Conservation (phyloP, 345 rosid genomes). For the Punica granatum region DNA sequence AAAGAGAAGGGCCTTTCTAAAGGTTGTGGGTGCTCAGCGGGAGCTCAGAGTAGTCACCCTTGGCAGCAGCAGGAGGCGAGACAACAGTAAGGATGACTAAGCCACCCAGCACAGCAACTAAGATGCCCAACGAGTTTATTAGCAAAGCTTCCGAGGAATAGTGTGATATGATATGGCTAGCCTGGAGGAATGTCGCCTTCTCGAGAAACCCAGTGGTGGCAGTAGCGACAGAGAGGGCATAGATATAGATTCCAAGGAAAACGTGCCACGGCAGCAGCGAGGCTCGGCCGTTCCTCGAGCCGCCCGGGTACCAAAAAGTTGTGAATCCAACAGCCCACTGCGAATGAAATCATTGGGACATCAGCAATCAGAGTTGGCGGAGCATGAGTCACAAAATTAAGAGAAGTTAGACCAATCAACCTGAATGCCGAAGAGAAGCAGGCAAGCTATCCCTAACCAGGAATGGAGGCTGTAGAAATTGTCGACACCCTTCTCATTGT, state of each 20-base stretch:
- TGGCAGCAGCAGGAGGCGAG: constrained; percentile 44
- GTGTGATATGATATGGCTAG: constrained; percentile 60
- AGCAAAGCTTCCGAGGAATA: constrained; percentile 74
- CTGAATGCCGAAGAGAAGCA: constrained; percentile 78
- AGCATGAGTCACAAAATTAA: neutral
- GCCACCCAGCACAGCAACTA: constrained; percentile 67
- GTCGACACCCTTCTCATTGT: constrained; percentile 83
- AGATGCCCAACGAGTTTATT: constrained; percentile 63
- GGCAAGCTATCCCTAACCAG: constrained; percentile 86
- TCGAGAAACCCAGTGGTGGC: constrained; percentile 73
- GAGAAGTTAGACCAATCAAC: constrained; percentile 17
- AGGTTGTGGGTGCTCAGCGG: constrained; percentile 31
- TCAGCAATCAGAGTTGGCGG: neutral
- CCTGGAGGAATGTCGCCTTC: constrained; percentile 84
- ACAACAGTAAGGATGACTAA: constrained; percentile 63
- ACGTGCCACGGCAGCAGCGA: constrained; percentile 75
- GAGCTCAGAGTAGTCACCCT: constrained; percentile 38
- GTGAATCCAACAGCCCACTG: constrained; percentile 89
- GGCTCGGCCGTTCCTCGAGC: constrained; percentile 66
- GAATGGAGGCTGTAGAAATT: constrained; percentile 98
- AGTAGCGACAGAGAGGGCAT: constrained; percentile 64
- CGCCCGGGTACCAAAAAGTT: constrained; percentile 94
- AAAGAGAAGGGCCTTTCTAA: constrained; percentile 7
- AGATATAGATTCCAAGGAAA: constrained; percentile 72
- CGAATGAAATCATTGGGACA: neutral